These are phyloP conservation scores for Candida easanensis DNA, from an alignment of 805 yeast species.

Conservation along the genomic window DNA sequence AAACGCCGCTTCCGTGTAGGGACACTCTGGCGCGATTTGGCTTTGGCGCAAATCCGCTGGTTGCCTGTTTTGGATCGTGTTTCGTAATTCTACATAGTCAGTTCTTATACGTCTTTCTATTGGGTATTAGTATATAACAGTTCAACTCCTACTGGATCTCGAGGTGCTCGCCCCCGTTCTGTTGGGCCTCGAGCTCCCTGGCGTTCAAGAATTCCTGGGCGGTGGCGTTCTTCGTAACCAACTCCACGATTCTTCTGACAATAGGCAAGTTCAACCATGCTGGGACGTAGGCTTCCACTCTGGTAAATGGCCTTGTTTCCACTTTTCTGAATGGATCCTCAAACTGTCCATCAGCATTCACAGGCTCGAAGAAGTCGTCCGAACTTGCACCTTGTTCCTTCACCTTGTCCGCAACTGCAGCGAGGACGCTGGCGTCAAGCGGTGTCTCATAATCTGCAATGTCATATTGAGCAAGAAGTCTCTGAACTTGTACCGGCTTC, in stretches of 20 bases:
- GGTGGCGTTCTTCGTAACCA: constrained; percentile 80
- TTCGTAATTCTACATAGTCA: no score
- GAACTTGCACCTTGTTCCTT: constrained; percentile 54
- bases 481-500: constrained; percentile 94
- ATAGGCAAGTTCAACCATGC: constrained; percentile 89
- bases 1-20: background rate
- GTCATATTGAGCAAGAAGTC: constrained; percentile 81
- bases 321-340: constrained; percentile 81
- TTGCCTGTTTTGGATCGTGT: no score
- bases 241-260: constrained; percentile 82
- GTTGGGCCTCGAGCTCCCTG: constrained; percentile 11
- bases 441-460: constrained; percentile 96
- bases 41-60: constrained; percentile 1
- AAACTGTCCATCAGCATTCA: constrained; percentile 69
- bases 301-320: constrained; percentile 71
- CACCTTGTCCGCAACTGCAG: constrained; percentile 77
- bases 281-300: constrained; percentile 90
- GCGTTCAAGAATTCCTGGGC: constrained; percentile 50
- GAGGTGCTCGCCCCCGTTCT: constrained; percentile 14
- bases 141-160: background rate
- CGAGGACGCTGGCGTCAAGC: constrained; percentile 74
- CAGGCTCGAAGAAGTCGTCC: constrained; percentile 67
- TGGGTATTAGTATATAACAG: background rate
- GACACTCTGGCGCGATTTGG: background rate
- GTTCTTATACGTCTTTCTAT: background rate